A percentile compares a stretch with the other conserved stretches of the same genome.
These are phyloP conservation scores for Monosporozyma aerobia DNA, from an alignment of 805 yeast species.

Conservation along the genomic window DNA sequence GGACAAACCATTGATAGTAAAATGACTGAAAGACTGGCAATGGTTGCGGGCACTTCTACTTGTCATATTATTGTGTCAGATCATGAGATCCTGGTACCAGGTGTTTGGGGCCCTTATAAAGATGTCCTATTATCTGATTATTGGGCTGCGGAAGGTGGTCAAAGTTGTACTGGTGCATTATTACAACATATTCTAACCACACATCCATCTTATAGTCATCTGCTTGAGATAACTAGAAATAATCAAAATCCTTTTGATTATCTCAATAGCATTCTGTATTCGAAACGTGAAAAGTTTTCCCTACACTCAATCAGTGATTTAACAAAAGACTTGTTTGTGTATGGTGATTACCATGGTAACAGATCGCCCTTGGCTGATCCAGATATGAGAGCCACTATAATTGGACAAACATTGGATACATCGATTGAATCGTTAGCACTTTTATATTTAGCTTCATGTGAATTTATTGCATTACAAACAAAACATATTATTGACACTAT, in stretches of 20 bases:
- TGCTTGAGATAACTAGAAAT: slow-evolving; percentile 22
- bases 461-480: slow-evolving; percentile 95
- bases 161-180: slow-evolving; percentile 91
- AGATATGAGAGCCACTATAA: slow-evolving; percentile 80
- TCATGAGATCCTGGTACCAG: slow-evolving; percentile 82
- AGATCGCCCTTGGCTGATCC: slow-evolving; percentile 97
- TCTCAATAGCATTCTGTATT: slow-evolving; percentile 66
- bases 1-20: slow-evolving; percentile 39
- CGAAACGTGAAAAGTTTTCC: slow-evolving; percentile 45
- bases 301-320: slow-evolving; percentile 69
- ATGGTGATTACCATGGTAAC: slow-evolving; percentile 95
- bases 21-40: slow-evolving; percentile 60
- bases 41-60: slow-evolving; percentile 97
- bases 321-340: slow-evolving; percentile 79
- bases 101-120: slow-evolving; percentile 98
- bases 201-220: slow-evolving; percentile 77
- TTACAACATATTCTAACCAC: slow-evolving; percentile 78
- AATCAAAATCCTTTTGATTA: slow-evolving; percentile 72
- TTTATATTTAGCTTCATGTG: slow-evolving; percentile 87
- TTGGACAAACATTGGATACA: slow-evolving; percentile 87
- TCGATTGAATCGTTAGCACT: slow-evolving; percentile 78
- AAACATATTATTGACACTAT: slow-evolving; percentile 86
- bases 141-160: slow-evolving; percentile 99
- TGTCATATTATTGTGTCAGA: slow-evolving; percentile 86
- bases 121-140: slow-evolving; percentile 83